phyloP scores from a whole-genome alignment of 2,329 filamentous ascomycete genomes.

The Sporothrix pallida region DNA sequence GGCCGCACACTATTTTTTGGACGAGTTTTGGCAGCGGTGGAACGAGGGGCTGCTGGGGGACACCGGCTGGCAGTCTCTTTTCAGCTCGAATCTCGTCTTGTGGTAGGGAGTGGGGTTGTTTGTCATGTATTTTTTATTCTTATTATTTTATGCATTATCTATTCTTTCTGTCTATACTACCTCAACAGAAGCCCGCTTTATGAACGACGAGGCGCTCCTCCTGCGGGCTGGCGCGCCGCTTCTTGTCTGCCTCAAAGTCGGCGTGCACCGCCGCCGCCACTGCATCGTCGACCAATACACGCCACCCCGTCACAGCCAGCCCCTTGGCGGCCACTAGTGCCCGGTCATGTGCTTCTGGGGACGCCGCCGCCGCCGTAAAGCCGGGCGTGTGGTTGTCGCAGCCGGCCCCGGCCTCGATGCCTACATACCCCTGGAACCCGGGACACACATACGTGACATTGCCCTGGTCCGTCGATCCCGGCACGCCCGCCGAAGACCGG shows the following conservation, averaged over 20 bases:
- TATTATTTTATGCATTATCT: too few relatives aligned
- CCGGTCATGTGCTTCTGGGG: neutral
- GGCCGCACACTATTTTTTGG: neutral
- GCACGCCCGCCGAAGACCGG: conserved; percentile 44
- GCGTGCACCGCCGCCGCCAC: conserved; percentile 16
- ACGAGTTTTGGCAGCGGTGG: conserved; percentile 14
- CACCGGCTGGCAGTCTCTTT: neutral
- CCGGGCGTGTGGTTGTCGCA: conserved; percentile 24
- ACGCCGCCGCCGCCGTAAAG: conserved; percentile 7
- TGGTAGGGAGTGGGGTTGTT: neutral
- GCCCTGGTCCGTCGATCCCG: conserved; percentile 63
- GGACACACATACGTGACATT: conserved; percentile 27
- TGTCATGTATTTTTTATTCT: too few relatives aligned
- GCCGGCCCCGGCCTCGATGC: conserved; percentile 14
- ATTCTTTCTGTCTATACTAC: too few relatives aligned
- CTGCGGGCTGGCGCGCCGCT: neutral
- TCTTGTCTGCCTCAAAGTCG: conserved; percentile 24
- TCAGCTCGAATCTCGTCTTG: neutral
- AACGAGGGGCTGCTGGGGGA: neutral
- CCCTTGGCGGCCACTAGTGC: neutral
- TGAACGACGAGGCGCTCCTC: neutral
- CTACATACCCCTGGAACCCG: conserved; percentile 12
- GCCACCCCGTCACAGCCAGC: conserved; percentile 16
- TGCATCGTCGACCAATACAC: neutral
- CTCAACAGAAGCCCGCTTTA: neutral